Evolutionary conservation across 768 basidiomycete species (phyloP).

Genomic region (Trametes coccinea): DNA sequence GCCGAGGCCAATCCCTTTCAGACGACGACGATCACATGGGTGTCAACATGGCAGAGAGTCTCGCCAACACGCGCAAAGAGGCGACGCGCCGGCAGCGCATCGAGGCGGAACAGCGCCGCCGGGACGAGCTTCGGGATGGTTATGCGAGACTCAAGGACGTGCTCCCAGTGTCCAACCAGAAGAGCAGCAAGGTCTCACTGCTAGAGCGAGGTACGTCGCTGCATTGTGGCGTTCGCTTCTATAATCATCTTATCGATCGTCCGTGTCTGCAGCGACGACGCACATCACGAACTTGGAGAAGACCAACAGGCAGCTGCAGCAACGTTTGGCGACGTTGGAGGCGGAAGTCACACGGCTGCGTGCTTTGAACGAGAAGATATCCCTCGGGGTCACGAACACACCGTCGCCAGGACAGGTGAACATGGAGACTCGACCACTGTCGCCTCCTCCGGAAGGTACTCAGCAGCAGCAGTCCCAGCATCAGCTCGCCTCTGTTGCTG

Average conservation of each 20-base stretch:
- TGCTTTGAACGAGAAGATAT: conserved; percentile 81
- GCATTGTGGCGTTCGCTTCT: conserved; percentile 2
- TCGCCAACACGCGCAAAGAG: conserved; percentile 80
- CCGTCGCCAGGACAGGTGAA: conserved; percentile 52
- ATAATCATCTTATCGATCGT: conserved; percentile 3
- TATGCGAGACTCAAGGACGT: conserved; percentile 88
- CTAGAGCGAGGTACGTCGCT: conserved; percentile 74
- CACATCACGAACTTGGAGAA: conserved; percentile 76
- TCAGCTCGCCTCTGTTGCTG: conserved; percentile 56
- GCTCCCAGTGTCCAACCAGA: conserved; percentile 84
- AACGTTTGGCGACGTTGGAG: conserved; percentile 65
- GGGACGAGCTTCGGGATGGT: conserved; percentile 88
- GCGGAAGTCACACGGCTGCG: conserved; percentile 70
- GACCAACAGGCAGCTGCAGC: conserved; percentile 68
- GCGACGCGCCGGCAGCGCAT: conserved; percentile 82
- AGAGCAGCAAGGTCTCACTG: conserved; percentile 87
- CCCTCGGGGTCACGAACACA: conserved; percentile 59
- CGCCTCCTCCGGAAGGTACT: conserved; percentile 61
- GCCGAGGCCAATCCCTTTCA: conserved; percentile 63
- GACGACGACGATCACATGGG: conserved; percentile 74
- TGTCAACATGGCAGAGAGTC: conserved; percentile 62
- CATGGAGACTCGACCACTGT: conserved; percentile 53
- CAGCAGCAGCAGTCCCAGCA: conserved; percentile 31
- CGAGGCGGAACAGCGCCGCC: conserved; percentile 85
- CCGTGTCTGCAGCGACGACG: conserved; percentile 59